phyloP scores from a whole-genome alignment of 2,329 filamentous ascomycete species.

The Podosphaera leucotricha region DNA sequence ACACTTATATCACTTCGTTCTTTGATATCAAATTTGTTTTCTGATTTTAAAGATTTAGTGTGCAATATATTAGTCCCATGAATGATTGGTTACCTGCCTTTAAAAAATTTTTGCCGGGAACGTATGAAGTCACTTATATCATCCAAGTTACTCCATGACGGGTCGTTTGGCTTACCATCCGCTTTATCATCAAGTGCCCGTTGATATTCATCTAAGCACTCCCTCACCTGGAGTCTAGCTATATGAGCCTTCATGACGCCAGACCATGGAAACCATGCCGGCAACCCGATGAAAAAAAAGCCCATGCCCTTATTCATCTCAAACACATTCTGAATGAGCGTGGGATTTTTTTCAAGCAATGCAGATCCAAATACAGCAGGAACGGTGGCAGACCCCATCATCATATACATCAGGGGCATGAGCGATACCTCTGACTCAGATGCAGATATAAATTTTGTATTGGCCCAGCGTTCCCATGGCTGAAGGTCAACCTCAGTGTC shows the following conservation, averaged over 20 bases:
- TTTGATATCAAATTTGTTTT: conserved; percentile 16
- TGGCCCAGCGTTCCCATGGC: conserved; percentile 33
- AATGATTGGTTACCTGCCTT: conserved; percentile 11
- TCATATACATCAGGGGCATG: conserved; percentile 28
- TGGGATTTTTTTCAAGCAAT: conserved; percentile 26
- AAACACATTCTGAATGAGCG: conserved; percentile 30
- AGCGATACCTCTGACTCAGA: conserved; percentile 27
- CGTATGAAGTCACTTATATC: conserved; percentile 23
- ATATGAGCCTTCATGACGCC: conserved; percentile 24
- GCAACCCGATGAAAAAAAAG: conserved; percentile 28
- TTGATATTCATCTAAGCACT: conserved; percentile 20
- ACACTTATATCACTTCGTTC: conserved; percentile 22
- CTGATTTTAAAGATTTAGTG: conserved; percentile 3
- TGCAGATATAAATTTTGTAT: conserved; percentile 20
- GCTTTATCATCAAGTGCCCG: conserved; percentile 20
- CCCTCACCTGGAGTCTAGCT: conserved; percentile 20
- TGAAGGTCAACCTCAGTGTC: conserved; percentile 35
- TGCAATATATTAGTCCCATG: not conserved
- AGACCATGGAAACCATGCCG: conserved; percentile 30
- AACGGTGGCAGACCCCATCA: conserved; percentile 27
- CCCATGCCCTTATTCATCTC: conserved; percentile 29
- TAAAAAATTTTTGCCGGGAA: conserved; percentile 19
- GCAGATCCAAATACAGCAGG: conserved; percentile 27
- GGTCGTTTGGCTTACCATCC: conserved; percentile 18
- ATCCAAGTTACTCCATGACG: conserved; percentile 23